phyloP scores from a whole-genome alignment of 495 filamentous ascomycete species.

The Neurospora sp. region DNA sequence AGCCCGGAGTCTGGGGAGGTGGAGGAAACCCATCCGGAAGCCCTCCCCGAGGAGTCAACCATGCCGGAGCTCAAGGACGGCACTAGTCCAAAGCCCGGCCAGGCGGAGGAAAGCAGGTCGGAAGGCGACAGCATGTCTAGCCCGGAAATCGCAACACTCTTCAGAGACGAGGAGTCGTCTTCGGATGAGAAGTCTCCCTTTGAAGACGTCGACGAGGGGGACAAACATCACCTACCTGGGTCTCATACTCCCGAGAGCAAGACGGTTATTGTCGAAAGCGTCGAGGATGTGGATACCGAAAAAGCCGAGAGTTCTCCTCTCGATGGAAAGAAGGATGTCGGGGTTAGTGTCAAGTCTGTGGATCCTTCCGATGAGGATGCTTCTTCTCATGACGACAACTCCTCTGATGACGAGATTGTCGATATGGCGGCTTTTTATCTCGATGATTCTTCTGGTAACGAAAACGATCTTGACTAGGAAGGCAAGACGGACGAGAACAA shows the following conservation, averaged over 20 bases:
- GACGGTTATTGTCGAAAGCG: neutral
- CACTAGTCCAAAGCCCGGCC: neutral
- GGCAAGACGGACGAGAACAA: neutral
- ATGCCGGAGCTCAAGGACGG: neutral
- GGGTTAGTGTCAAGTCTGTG: neutral
- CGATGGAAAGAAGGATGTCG: neutral
- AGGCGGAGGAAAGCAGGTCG: neutral
- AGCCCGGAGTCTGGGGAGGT: neutral
- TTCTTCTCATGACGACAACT: neutral
- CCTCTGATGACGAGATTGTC: neutral
- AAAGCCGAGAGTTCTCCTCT: neutral
- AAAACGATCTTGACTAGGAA: neutral
- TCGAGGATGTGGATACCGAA: neutral
- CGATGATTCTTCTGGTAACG: neutral
- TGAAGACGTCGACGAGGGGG: neutral
- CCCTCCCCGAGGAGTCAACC: neutral
- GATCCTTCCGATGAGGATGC: neutral
- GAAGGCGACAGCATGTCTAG: neutral
- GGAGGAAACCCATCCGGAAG: neutral
- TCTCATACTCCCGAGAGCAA: neutral
- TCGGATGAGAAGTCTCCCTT: neutral
- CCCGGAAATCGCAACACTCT: neutral
- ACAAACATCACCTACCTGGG: neutral
- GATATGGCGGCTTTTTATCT: neutral
- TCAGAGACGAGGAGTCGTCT: neutral